Evolutionary conservation across 495 filamentous ascomycete genomes (phyloP).

Genomic region (Geopyxis carbonaria): DNA sequence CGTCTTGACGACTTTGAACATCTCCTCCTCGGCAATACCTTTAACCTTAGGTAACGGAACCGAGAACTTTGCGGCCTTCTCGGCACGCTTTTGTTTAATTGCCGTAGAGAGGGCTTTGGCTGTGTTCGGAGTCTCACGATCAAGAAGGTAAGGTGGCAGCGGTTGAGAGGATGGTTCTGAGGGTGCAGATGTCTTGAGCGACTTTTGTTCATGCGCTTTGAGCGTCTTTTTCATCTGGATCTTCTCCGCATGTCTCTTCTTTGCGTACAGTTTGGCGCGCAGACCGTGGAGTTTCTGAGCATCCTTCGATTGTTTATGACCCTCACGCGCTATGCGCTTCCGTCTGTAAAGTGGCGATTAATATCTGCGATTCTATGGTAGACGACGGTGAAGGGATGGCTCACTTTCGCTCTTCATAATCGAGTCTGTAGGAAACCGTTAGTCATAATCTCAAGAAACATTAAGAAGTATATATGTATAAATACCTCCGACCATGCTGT

Average conservation of each 20-base stretch:
- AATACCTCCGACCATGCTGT: conserved; percentile 53
- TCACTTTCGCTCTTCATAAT: conserved; percentile 66
- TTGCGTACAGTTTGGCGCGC: conserved; percentile 82
- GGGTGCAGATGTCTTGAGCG: conserved; percentile 77
- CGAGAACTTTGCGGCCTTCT: conserved; percentile 89
- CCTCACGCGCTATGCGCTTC: conserved; percentile 75
- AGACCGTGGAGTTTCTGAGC: conserved; percentile 84
- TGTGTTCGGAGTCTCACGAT: conserved; percentile 65
- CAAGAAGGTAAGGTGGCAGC: conserved; percentile 75
- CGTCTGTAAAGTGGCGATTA: conserved; percentile 30
- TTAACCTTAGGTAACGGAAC: conserved; percentile 89
- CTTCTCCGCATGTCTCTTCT: conserved; percentile 90
- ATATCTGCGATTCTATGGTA: too few relatives aligned
- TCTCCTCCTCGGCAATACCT: conserved; percentile 91
- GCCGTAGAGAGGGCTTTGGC: conserved; percentile 75
- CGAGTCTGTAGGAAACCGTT: conserved; percentile 34
- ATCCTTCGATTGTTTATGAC: conserved; percentile 66
- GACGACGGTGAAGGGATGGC: too few relatives aligned
- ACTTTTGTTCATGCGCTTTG: conserved; percentile 83
- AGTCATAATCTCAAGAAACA: conserved; percentile 5
- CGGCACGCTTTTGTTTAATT: conserved; percentile 75
- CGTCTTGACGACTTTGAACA: conserved; percentile 96
- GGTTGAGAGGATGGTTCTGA: conserved; percentile 54
- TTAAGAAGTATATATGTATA: not conserved
- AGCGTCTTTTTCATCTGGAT: conserved; percentile 98